Evolutionary conservation across 2,329 filamentous ascomycete species (phyloP), one percentile per base, ranked within the genome.

Genomic region (Domatiomyces catenatus): DNA sequence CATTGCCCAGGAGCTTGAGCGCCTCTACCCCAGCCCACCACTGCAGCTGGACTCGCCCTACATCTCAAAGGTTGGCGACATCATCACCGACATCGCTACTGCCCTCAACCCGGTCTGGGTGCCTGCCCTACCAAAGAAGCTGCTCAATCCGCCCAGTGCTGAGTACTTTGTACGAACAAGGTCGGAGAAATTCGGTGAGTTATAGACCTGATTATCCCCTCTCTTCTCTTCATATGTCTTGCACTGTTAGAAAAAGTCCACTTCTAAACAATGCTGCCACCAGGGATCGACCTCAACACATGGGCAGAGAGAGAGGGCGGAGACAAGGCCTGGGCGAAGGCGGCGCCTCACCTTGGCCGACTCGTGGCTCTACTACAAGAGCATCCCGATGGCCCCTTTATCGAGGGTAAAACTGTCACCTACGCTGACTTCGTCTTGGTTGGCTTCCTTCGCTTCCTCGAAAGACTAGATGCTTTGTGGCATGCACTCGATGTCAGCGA

Each of bases 371-470:
- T 79, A 49, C 59, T 84, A 54, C 72, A 73, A 57, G 74, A 79
- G 64, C 74, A 74, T 39, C 60, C 66, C 0, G 70, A 72, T 0
- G 82, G 83, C 0, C 76, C 77, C 0, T 85, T 77, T 60, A 77
- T 85, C 50, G 47, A 75, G 53, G 83, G 83, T 0, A 64, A 73
- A 46, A 71, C 69, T 52, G 66, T 72, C 3, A 70, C 69, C 39
- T 83, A 76, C 61, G 73, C 73, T 3, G 79, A 81, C 60, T 76
- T 84, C 50, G 67, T 78, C 1, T 73, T 79, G 59, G 72, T 72
- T 0, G 69, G 68, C 1, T 66, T 67, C 32, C 54, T 80, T 51
- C 63, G 70, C 69, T 62, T 71, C 67, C 39, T 70, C 56, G 60
- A 73, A 28, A 18, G 51, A 10, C 45, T 59, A 26, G 54, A 54